These are phyloP conservation scores for Ceratobasidium sp. DNA, from an alignment of 1,284 basidiomycete species.

Conservation along the genomic window DNA sequence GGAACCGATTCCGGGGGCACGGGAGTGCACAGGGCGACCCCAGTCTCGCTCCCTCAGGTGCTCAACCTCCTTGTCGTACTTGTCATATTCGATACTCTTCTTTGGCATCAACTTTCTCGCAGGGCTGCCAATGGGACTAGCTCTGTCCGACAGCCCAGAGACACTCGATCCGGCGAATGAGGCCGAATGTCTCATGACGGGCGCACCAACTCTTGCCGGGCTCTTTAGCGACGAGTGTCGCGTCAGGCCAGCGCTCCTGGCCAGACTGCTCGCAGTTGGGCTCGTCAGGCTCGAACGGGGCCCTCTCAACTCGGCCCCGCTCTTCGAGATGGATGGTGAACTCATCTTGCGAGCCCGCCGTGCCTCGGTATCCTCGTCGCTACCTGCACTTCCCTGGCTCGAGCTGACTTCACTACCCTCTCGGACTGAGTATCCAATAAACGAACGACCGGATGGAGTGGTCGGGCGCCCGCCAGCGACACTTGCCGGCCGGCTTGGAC, in stretches of 20 bases:
- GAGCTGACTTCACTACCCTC: slow-evolving; percentile 20
- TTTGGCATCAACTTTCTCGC: background rate
- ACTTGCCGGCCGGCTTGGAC: slow-evolving; percentile 4
- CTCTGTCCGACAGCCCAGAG: background rate
- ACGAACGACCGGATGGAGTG: slow-evolving; percentile 20
- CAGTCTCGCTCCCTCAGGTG: slow-evolving; percentile 30
- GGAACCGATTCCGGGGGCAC: slow-evolving; percentile 8
- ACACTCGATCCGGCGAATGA: slow-evolving; percentile 7
- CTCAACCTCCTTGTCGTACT: slow-evolving; percentile 3
- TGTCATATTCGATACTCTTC: background rate
- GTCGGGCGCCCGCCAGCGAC: slow-evolving; percentile 1
- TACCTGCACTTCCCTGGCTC: slow-evolving; percentile 31
- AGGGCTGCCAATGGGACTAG: slow-evolving; percentile 6
- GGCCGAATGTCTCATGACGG: slow-evolving; percentile 20
- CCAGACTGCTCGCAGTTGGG: slow-evolving; percentile 11
- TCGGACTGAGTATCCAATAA: slow-evolving; percentile 15
- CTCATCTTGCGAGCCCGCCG: background rate
- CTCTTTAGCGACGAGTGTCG: slow-evolving; percentile 31
- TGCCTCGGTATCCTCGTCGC: slow-evolving; percentile 15
- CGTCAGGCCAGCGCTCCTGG: slow-evolving; percentile 1
- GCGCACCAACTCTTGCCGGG: slow-evolving; percentile 4
- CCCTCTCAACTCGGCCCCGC: slow-evolving; percentile 2
- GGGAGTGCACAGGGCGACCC: slow-evolving; percentile 14
- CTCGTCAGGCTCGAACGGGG: background rate
- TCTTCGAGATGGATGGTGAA: background rate